Base-by-base conservation (phyloP, 192 early-diverging fungal species). In the Paraglomus occultum region DNA sequence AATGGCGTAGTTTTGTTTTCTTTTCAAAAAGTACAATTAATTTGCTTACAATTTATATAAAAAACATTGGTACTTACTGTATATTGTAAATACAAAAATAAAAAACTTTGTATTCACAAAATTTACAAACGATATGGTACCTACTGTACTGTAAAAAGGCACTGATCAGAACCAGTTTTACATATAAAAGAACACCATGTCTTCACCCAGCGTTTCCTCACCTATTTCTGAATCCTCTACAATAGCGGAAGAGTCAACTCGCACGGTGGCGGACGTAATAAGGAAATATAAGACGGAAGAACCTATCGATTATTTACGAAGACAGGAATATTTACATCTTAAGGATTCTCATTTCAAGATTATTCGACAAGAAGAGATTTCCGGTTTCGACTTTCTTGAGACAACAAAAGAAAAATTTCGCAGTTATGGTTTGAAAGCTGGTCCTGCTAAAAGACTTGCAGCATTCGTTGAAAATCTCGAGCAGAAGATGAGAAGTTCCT, bases 201-300 rank as follows among this genome's bases (percentile, higher is more conserved):
- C 31, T 31, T 31, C 31, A 31, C 3, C 1, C 31, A 3, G 31
- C 20, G 43, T 62, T 18, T 63, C 61, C 46, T 63, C 18, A 47
- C 61, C 45, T 63, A 4, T 63, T 63, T 63, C 45, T 47, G 46
- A 3, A 64, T 64, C 62, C 62, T 64, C 46, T 14, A 64, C 44
- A 48, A 48, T 64, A 45, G 48, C 62, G 4, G 62, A 64, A 64
- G 62, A 44, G 45, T 64, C 45, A 64, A 64, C 62, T 49, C 62
- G 62, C 44, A 63, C 44, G 45, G 0, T 64, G 10, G 44, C 62
- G 1, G 20, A 49, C 5, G 62, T 20, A 23, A 22, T 64, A 8
- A 64, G 42, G 42, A 50, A 31, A n/a, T 47, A 18, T 10, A 63
- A 47, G 11, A 20, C 45, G 39, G 48, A 60, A 42, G 31, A 60